Conservation (phyloP, 2,329 filamentous ascomycete genomes). For the Colletotrichum liaoningense region DNA sequence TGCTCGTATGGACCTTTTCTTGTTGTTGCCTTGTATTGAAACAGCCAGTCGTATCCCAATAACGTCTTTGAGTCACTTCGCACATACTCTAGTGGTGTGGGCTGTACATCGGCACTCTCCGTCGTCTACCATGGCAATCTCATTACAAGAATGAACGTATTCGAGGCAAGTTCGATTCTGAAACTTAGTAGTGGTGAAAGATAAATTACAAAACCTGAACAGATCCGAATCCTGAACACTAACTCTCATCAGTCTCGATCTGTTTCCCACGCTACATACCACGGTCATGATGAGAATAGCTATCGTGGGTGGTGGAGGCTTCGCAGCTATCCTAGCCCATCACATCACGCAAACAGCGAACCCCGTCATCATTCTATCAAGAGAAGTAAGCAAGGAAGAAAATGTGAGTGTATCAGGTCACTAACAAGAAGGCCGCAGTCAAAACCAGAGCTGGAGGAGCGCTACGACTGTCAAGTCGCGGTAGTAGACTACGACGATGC, state of each 20-base stretch:
- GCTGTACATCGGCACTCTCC: background rate
- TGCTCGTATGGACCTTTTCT: background rate
- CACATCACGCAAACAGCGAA: slow-evolving; percentile 74
- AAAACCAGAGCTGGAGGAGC: slow-evolving; percentile 63
- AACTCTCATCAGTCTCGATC: background rate
- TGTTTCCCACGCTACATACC: background rate
- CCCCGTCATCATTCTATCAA: slow-evolving; percentile 77
- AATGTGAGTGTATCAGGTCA: background rate
- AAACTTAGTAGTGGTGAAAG: background rate
- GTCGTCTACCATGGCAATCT: background rate
- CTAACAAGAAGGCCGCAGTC: slow-evolving; percentile 48
- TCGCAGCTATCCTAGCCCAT: slow-evolving; percentile 59
- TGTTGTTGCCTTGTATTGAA: slow-evolving; percentile 12
- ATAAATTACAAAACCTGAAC: background rate
- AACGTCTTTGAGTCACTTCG: slow-evolving; percentile 18
- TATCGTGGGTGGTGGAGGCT: slow-evolving; percentile 58
- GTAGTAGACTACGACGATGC: slow-evolving; percentile 74
- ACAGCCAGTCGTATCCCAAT: slow-evolving; percentile 4
- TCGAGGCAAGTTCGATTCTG: background rate
- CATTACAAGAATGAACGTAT: background rate
- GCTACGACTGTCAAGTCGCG: slow-evolving; percentile 72
- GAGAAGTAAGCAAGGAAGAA: slow-evolving; percentile 60
- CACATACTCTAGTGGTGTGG: slow-evolving; percentile 4
- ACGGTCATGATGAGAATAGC: slow-evolving; percentile 60
- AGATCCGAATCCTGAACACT: background rate